Percentiles rank a stretch among this genome's conserved stretches.
These are phyloP conservation scores for Colletotrichum camelliae DNA, from an alignment of 2,329 filamentous ascomycete genomes.

Conservation along the genomic window DNA sequence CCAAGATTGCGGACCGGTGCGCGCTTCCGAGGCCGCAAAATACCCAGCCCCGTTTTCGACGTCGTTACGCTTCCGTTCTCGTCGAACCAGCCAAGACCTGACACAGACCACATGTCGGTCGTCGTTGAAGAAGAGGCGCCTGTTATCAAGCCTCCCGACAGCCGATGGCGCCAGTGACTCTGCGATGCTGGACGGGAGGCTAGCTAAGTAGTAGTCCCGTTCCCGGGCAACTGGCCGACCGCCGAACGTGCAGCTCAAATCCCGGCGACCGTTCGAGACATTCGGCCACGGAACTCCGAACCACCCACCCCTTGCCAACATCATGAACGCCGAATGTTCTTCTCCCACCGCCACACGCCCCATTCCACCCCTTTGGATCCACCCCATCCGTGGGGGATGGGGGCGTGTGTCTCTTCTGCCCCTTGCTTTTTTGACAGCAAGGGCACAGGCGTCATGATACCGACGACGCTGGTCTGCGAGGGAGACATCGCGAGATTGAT, in stretches of 20 bases:
- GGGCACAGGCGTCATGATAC: neutral
- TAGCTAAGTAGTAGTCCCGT: constrained; percentile 1
- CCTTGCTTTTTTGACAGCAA: constrained; percentile 10
- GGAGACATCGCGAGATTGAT: constrained; percentile 9
- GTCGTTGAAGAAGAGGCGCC: constrained; percentile 17
- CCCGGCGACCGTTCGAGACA: constrained; percentile 13
- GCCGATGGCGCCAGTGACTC: neutral
- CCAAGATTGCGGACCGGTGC: constrained; percentile 10
- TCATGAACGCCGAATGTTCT: constrained; percentile 12
- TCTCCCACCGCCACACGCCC: neutral
- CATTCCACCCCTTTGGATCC: neutral
- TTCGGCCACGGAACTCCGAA: constrained; percentile 20
- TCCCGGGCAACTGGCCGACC: neutral
- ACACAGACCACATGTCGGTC: constrained; percentile 3
- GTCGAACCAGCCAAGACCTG: neutral
- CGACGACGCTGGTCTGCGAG: neutral
- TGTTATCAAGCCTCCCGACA: constrained; percentile 7
- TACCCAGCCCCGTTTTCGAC: constrained; percentile 7
- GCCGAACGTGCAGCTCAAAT: constrained; percentile 4
- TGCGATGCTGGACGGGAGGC: neutral
- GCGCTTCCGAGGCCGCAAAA: neutral
- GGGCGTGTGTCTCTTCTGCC: neutral
- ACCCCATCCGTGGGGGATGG: neutral
- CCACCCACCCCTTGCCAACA: neutral
- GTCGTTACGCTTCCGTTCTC: neutral